phyloP scores from a whole-genome alignment of 345 rosid genomes.

The Arabidopsis suecica region DNA sequence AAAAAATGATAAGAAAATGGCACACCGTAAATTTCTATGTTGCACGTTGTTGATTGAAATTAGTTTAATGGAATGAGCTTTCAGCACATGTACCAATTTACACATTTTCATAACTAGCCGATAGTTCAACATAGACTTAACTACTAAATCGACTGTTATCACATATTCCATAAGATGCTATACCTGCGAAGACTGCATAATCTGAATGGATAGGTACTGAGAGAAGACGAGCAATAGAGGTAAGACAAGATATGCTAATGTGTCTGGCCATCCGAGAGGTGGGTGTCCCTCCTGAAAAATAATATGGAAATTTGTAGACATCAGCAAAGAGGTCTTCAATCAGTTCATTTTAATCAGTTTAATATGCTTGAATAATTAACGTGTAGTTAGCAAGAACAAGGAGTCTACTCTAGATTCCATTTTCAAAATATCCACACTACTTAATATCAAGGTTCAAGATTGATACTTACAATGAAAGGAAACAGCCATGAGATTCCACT shows the following conservation, averaged over 20 bases:
- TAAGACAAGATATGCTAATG: slow-evolving; percentile 90
- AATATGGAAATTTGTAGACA: not conserved
- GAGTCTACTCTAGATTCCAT: not conserved
- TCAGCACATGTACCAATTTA: not conserved
- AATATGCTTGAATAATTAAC: slow-evolving; percentile 5
- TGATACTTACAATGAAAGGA: slow-evolving; percentile 75
- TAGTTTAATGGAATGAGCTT: slow-evolving; percentile 4
- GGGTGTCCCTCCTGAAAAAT: slow-evolving; percentile 88
- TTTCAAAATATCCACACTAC: not conserved
- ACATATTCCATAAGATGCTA: slow-evolving; percentile 15
- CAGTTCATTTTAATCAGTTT: not conserved
- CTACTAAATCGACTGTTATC: not conserved
- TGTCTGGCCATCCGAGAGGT: slow-evolving; percentile 95
- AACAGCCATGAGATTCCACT: slow-evolving; percentile 95
- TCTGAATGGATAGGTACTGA: slow-evolving; percentile 86
- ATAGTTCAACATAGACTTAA: slow-evolving; percentile 9
- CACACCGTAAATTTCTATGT: not conserved
- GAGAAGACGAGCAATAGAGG: slow-evolving; percentile 72
- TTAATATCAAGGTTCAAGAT: slow-evolving; percentile 13
- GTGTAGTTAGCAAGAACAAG: slow-evolving; percentile 8
- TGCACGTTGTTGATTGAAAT: not conserved
- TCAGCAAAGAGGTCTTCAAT: slow-evolving; percentile 21
- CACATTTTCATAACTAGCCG: not conserved
- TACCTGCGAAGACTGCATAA: slow-evolving; percentile 93
- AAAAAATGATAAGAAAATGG: not conserved